A percentile compares a stretch with the other conserved stretches of the same genome.
phyloP scores from a whole-genome alignment of 257 asterid species.

The Scutellaria galericulata region DNA sequence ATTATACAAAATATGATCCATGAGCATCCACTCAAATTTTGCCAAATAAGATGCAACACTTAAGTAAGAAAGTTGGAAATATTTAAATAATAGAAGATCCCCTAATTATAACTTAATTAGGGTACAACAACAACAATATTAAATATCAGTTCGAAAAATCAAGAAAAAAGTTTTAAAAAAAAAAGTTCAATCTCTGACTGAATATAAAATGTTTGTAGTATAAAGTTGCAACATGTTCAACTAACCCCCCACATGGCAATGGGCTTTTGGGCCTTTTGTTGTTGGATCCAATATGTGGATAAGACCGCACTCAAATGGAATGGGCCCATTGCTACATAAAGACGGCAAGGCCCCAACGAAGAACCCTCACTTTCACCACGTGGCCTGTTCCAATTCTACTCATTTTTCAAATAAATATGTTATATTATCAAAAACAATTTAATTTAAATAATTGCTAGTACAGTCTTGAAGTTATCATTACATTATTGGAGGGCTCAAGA shows the following conservation, averaged over 20 bases:
- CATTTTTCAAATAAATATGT: neutral
- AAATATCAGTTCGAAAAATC: neutral
- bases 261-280: conserved; percentile 51
- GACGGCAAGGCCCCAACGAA: conserved; percentile 51
- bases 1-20: too few relatives aligned
- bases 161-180: neutral
- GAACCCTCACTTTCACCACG: conserved; percentile 45
- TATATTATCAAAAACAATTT: neutral
- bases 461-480: neutral
- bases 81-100: too few relatives aligned
- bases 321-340: conserved; percentile 40
- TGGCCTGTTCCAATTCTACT: conserved; percentile 39
- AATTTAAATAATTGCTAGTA: neutral
- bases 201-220: conserved; percentile 12
- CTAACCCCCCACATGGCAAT: conserved; percentile 40
- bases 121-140: too few relatives aligned
- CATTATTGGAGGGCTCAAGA: conserved; percentile 12
- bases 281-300: conserved; percentile 39
- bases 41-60: too few relatives aligned
- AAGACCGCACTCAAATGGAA: conserved; percentile 32
- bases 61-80: too few relatives aligned
- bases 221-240: conserved; percentile 45
- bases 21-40: too few relatives aligned
- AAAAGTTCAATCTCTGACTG: neutral
- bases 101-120: too few relatives aligned